Evolutionary conservation across 108 stramenopile species (phyloP), one percentile per base, ranked within the genome.

Genomic region (Pseudonitzschia multiseries): DNA sequence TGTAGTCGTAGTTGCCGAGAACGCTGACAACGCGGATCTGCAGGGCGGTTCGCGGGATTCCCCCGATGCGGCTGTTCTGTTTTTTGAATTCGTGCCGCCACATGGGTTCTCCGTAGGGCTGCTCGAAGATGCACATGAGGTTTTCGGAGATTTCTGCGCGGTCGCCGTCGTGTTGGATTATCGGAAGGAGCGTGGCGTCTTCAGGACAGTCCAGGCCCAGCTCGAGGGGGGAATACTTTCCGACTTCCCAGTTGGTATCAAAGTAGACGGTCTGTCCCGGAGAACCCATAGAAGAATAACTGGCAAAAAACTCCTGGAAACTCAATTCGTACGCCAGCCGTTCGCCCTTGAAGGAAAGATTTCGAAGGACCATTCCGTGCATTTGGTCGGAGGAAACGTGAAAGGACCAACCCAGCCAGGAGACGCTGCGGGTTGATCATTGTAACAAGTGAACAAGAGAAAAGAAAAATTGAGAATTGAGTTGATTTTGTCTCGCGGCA

Each of bases 341-440:
- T 22, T 67, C 66, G 28, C 66, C 66, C 66, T 65, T 44, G 44
- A 67, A 67, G 43, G 43, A 48, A 4, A 67, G 44, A 50, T 67
- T 67, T 13, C 66, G 44, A 21, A 67, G 14, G 24, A 67, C 66
- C 43, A 67, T 44, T 48, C 66, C 66, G 27, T 67, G 66, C 66
- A 67, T 67, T 48, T 67, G 66, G 43, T 67, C 66, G 6, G 66
- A 67, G 21, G 66, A 44, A 48, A 67, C 44, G 22, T 67, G 66
- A 67, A 67, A 67, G 22, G 44, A 22, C 66, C 66, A 67, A 24
- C 66, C 66, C 44, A 67, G 28, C 66, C 66, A 67, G 36, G 66
- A 67, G 12, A 67, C 66, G 4, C 41, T 65, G 41, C 18, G 20
- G 46, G 12, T 48, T 36, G 2, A 36, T 6, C 2, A 10, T 48